These are phyloP conservation scores for Geoglossum cookeanum DNA, from an alignment of 2,329 filamentous ascomycete genomes.

Conservation along the genomic window DNA sequence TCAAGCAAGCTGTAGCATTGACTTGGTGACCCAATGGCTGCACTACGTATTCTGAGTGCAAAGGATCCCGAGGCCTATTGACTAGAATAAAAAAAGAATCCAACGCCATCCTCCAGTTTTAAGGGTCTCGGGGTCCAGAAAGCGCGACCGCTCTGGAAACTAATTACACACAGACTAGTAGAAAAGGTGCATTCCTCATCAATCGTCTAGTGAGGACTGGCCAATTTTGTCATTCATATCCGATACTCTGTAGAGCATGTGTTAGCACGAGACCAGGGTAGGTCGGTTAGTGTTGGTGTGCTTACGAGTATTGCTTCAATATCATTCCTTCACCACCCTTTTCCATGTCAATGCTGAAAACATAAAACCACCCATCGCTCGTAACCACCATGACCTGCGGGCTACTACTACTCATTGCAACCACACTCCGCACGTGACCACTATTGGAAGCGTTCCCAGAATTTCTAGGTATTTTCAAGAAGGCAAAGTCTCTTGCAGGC, in stretches of 20 bases:
- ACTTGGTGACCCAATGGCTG: neutral
- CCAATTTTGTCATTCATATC: slow-evolving; percentile 5
- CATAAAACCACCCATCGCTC: slow-evolving; percentile 83
- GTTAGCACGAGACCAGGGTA: neutral
- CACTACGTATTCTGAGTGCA: neutral
- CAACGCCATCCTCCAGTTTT: neutral
- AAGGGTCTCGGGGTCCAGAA: neutral
- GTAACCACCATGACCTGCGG: slow-evolving; percentile 98
- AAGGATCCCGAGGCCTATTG: neutral
- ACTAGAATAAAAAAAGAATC: neutral
- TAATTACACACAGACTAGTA: neutral
- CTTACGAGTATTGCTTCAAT: slow-evolving; percentile 85
- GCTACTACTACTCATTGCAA: slow-evolving; percentile 86
- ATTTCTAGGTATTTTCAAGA: slow-evolving; percentile 73
- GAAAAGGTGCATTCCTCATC: neutral
- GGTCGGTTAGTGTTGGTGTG: slow-evolving; percentile 11
- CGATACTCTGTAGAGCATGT: neutral
- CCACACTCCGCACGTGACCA: slow-evolving; percentile 67
- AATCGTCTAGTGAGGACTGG: slow-evolving; percentile 3
- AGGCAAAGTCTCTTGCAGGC: slow-evolving; percentile 83
- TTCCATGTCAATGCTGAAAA: slow-evolving; percentile 90
- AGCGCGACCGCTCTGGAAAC: neutral
- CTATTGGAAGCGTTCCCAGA: slow-evolving; percentile 15
- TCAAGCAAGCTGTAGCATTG: neutral
- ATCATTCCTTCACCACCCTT: slow-evolving; percentile 83